These are phyloP conservation scores for Raffaelea deltoideospora DNA, from an alignment of 2,329 filamentous ascomycete genomes.

Conservation along the genomic window DNA sequence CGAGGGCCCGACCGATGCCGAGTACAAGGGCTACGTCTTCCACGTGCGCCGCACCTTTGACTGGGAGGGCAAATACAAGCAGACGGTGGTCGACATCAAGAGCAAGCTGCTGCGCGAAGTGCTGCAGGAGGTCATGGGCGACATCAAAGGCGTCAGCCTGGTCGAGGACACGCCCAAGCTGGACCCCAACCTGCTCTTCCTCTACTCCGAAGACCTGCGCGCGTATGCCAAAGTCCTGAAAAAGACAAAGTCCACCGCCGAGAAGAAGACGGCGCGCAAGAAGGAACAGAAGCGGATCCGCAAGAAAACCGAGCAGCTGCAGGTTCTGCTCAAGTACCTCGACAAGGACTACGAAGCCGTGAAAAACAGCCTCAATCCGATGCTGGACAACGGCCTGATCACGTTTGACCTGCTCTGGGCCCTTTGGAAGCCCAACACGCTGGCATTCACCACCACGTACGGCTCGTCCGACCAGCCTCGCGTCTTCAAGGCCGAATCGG, in stretches of 20 bases:
- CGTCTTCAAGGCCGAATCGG: constrained; percentile 68
- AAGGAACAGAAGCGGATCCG: constrained; percentile 43
- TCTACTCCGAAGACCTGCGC: constrained; percentile 69
- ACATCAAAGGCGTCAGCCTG: constrained; percentile 62
- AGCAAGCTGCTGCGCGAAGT: constrained; percentile 63
- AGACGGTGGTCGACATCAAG: constrained; percentile 68
- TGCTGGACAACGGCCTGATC: constrained; percentile 69
- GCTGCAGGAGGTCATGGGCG: constrained; percentile 56
- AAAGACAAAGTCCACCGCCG: constrained; percentile 30
- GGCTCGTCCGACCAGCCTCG: constrained; percentile 61
- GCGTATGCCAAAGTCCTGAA: constrained; percentile 48
- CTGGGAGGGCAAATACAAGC: constrained; percentile 64
- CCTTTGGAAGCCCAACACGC: constrained; percentile 72
- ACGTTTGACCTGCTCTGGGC: constrained; percentile 85
- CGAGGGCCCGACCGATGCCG: constrained; percentile 24
- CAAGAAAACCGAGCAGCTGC: constrained; percentile 49
- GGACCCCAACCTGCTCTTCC: constrained; percentile 55
- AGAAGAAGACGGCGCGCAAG: constrained; percentile 42
- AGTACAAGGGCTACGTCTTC: constrained; percentile 70
- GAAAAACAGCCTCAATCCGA: constrained; percentile 64
- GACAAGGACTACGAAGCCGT: constrained; percentile 58
- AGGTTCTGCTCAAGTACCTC: constrained; percentile 31
- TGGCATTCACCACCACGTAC: constrained; percentile 66
- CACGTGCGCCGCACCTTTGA: constrained; percentile 72
- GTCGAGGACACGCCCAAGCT: constrained; percentile 66